Evolutionary conservation across 2,329 filamentous ascomycete genomes (phyloP), one percentile per base, ranked within the genome.

Genomic region (Pseudogymnoascus sp.): DNA sequence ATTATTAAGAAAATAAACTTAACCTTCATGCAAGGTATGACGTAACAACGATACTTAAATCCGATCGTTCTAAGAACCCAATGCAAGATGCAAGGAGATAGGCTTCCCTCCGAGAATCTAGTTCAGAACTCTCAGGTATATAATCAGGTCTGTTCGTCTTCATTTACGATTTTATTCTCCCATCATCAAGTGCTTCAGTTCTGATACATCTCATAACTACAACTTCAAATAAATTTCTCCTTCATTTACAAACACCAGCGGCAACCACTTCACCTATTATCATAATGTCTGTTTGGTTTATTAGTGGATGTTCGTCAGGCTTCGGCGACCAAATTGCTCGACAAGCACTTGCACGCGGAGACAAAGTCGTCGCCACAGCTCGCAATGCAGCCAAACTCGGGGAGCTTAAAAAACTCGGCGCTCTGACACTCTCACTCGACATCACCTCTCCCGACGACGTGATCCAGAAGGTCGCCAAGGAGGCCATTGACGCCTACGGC

Each of bases 361-460:
- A 82, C 66, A 73, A 70, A 41, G 79, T 82, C 62, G 75, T 83
- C 58, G 79, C 78, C n/a, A 75, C 77, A 8, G 74, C 77, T 6
- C 78, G 80, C 27, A 75, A 72, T 62, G 68, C 72, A 1, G 64
- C 72, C 2, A 71, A 73, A 59, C 68, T 78, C 21, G 59, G 67
- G 13, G 68, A 72, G 41, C 66, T 78, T n/a, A 70, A 72, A 61
- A 64, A 71, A 2, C 66, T 67, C 4, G 74, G 75, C 25, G 74
- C 76, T 13, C 71, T 72, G 17, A 71, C 71, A 0, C 63, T 76
- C 12, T 67, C 69, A 6, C 71, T 80, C 3, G 77, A 80, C 61
- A 75, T 79, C n/a, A 76, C 74, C 15, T 71, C 72, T 12, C 63
- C 72, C 0, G 65, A 75, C 2, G 61, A 69, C 0, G 67, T 73